Conservation (phyloP, 495 filamentous ascomycete species). For the Daldinia bambusicola region DNA sequence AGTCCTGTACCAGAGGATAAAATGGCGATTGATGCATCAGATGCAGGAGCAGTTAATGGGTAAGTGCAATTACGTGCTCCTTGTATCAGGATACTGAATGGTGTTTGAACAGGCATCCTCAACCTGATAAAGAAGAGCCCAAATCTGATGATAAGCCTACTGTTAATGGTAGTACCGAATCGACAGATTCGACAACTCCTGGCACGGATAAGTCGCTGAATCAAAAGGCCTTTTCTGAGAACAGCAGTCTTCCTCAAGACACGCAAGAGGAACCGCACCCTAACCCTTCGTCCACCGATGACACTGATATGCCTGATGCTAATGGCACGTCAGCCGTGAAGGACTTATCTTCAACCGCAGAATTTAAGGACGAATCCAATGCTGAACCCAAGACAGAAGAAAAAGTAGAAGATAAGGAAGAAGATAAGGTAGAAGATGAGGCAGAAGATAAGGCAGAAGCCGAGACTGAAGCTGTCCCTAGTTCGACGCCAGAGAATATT, state of each 20-base stretch:
- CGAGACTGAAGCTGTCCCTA: slow-evolving; percentile 16
- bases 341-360: slow-evolving; percentile 8
- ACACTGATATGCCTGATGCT: slow-evolving; percentile 50
- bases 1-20: slow-evolving; percentile 24
- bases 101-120: slow-evolving; percentile 32
- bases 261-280: slow-evolving; percentile 26
- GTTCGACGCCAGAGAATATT: slow-evolving; percentile 21
- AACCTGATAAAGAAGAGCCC: slow-evolving; percentile 43
- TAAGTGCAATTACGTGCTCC: slow-evolving; percentile 41
- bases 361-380: no score
- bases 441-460: not conserved
- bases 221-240: slow-evolving; percentile 33
- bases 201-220: slow-evolving; percentile 30
- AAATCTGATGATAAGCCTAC: slow-evolving; percentile 41
- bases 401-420: no score
- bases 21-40: slow-evolving; percentile 32
- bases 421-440: not conserved
- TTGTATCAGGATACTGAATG: slow-evolving; percentile 25
- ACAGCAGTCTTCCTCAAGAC: slow-evolving; percentile 28
- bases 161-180: slow-evolving; percentile 39
- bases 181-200: slow-evolving; percentile 22
- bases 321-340: slow-evolving; percentile 30
- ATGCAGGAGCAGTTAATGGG: slow-evolving; percentile 33
- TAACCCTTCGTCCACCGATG: slow-evolving; percentile 21
- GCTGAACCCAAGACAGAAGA: no score